phyloP scores from a whole-genome alignment of 2,329 filamentous ascomycete species.

The Hymenoscyphus occultus region DNA sequence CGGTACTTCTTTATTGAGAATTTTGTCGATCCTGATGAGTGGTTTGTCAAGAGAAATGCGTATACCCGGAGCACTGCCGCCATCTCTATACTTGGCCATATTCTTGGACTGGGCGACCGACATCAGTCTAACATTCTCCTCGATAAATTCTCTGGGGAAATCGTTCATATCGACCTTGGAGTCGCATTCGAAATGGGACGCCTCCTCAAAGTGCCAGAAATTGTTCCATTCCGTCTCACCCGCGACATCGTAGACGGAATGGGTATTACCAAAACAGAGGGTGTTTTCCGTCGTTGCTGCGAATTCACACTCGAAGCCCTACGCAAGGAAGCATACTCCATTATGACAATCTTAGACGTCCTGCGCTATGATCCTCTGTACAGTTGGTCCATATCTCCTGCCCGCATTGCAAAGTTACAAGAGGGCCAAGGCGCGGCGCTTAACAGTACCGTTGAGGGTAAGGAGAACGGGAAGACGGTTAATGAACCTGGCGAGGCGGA shows the following conservation, averaged over 20 bases:
- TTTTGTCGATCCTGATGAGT: conserved; percentile 91
- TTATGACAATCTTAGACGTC: conserved; percentile 98
- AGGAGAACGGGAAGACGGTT: conserved; percentile 40
- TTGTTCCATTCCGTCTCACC: conserved; percentile 92
- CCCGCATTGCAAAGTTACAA: conserved; percentile 62
- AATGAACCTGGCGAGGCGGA: conserved; percentile 78
- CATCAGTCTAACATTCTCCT: conserved; percentile 97
- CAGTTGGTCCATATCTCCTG: conserved; percentile 84
- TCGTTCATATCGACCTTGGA: conserved; percentile 94
- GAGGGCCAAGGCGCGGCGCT: conserved; percentile 51
- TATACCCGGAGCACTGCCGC: conserved; percentile 93
- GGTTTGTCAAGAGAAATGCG: conserved; percentile 84
- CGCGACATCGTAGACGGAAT: conserved; percentile 95
- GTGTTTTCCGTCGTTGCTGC: conserved; percentile 95
- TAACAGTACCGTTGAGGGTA: conserved; percentile 32
- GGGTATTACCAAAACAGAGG: conserved; percentile 92
- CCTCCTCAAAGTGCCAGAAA: conserved; percentile 90
- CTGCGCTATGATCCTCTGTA: conserved; percentile 97
- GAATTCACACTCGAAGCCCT: conserved; percentile 95
- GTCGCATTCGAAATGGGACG: conserved; percentile 96
- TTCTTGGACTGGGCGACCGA: conserved; percentile 87
- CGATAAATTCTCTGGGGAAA: conserved; percentile 85
- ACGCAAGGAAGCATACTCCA: conserved; percentile 91
- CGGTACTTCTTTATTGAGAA: conserved; percentile 96
- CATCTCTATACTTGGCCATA: conserved; percentile 90